Conservation (phyloP, 441 rosid genomes). For the Lepidium campestre region DNA sequence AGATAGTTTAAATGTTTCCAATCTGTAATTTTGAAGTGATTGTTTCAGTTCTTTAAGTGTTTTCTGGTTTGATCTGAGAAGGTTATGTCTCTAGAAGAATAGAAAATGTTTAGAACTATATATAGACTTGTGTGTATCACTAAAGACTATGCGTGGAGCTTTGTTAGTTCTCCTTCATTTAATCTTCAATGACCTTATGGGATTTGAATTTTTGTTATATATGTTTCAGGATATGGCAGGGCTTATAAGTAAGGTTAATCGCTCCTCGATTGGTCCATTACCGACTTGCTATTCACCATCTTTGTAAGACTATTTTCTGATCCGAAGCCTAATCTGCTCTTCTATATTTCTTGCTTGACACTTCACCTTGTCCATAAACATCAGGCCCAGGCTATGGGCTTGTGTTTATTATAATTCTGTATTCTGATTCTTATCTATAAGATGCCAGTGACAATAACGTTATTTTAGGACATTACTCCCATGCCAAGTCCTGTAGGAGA, state of each 20-base stretch:
- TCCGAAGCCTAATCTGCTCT: conserved; percentile 17
- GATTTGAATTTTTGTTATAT: conserved; percentile 13
- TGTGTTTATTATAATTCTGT: neutral
- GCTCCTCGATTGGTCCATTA: conserved; percentile 88
- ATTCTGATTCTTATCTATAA: neutral
- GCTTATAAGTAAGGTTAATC: conserved; percentile 92
- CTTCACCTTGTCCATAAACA: neutral
- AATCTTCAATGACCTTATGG: neutral
- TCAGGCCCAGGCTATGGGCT: neutral
- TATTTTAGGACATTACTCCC: neutral
- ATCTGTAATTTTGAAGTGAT: neutral
- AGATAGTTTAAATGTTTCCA: neutral
- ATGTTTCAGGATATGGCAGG: conserved; percentile 93
- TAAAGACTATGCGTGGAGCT: neutral
- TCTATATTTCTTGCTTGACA: conserved; percentile 3
- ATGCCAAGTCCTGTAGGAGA: neutral
- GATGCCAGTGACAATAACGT: neutral
- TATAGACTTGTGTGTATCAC: neutral
- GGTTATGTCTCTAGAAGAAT: neutral
- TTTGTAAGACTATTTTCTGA: conserved; percentile 49
- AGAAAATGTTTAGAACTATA: neutral
- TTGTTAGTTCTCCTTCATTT: neutral
- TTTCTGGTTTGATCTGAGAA: conserved; percentile 5
- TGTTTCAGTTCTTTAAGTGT: neutral
- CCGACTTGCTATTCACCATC: conserved; percentile 91